These are phyloP conservation scores for Jimgerdemannia flammicorona DNA, from an alignment of 192 early-diverging fungal species.

Conservation along the genomic window DNA sequence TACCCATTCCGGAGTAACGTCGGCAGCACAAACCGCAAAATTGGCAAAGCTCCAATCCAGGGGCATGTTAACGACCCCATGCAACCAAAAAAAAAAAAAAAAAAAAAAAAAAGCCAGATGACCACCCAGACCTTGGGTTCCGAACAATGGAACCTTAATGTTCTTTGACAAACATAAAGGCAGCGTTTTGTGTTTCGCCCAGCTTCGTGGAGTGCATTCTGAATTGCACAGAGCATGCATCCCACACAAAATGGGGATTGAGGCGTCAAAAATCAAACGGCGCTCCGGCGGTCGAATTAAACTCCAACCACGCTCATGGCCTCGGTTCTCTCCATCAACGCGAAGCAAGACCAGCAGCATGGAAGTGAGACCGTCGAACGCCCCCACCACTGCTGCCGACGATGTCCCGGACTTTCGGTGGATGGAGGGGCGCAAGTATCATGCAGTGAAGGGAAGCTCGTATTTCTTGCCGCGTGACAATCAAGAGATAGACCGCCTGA, in stretches of 20 bases:
- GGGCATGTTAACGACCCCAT: too few species aligned
- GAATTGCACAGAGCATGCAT: not conserved
- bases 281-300: not conserved
- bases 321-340: not conserved
- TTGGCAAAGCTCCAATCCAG: too few species aligned
- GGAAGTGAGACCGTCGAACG: conserved; percentile 5
- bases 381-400: not conserved
- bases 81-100: too few species aligned
- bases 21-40: too few species aligned
- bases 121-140: too few species aligned
- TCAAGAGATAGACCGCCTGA: conserved; percentile 47
- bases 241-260: not conserved
- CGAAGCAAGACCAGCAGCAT: not conserved
- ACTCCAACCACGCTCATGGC: not conserved
- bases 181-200: too few species aligned
- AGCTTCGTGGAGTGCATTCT: too few species aligned
- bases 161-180: too few species aligned
- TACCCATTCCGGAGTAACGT: too few species aligned
- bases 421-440: conserved; percentile 32
- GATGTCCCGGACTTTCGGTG: conserved; percentile 22
- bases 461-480: conserved; percentile 50
- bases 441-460: conserved; percentile 32
- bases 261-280: not conserved
- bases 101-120: too few species aligned
- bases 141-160: too few species aligned